phyloP scores from a whole-genome alignment of 805 yeast species.

The Kazachstania viticola region DNA sequence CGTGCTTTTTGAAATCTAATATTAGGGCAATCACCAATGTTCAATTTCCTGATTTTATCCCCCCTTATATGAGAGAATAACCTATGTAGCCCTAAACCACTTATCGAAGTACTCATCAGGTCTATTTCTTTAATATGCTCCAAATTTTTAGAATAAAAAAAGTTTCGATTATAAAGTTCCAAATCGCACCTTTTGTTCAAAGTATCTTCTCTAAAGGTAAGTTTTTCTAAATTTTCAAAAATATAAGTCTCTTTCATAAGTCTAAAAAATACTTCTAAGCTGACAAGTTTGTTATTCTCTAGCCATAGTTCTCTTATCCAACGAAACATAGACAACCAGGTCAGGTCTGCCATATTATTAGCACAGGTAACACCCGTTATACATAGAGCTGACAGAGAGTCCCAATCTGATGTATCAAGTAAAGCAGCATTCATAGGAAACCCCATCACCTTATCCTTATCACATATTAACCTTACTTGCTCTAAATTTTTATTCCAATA shows the following conservation, averaged over 20 bases:
- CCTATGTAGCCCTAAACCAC: slow-evolving; percentile 14
- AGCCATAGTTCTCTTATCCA: slow-evolving; percentile 19
- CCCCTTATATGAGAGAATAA: slow-evolving; percentile 8
- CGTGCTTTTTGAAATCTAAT: slow-evolving; percentile 6
- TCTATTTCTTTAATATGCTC: slow-evolving; percentile 12
- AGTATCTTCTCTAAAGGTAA: slow-evolving; percentile 22
- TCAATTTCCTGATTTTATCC: slow-evolving; percentile 8
- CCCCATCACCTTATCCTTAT: slow-evolving; percentile 8
- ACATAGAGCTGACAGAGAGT: neutral
- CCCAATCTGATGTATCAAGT: slow-evolving; percentile 2
- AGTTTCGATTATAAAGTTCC: slow-evolving; percentile 3
- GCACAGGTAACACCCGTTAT: slow-evolving; percentile 14
- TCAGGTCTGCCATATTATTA: slow-evolving; percentile 4
- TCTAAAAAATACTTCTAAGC: slow-evolving; percentile 10
- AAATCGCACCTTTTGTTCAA: slow-evolving; percentile 6
- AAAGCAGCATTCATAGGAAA: slow-evolving; percentile 11
- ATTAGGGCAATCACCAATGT: slow-evolving; percentile 23
- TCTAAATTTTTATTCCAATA: slow-evolving; percentile 11
- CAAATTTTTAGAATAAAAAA: slow-evolving; percentile 9
- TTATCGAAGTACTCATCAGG: slow-evolving; percentile 22
- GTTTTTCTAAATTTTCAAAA: slow-evolving; percentile 9
- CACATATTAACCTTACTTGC: slow-evolving; percentile 16
- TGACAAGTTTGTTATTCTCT: slow-evolving; percentile 18
- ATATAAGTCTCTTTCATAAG: slow-evolving; percentile 8
- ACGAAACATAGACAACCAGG: slow-evolving; percentile 17